phyloP scores from a whole-genome alignment of 108 stramenopile genomes.

The Nitzschia sp. region DNA sequence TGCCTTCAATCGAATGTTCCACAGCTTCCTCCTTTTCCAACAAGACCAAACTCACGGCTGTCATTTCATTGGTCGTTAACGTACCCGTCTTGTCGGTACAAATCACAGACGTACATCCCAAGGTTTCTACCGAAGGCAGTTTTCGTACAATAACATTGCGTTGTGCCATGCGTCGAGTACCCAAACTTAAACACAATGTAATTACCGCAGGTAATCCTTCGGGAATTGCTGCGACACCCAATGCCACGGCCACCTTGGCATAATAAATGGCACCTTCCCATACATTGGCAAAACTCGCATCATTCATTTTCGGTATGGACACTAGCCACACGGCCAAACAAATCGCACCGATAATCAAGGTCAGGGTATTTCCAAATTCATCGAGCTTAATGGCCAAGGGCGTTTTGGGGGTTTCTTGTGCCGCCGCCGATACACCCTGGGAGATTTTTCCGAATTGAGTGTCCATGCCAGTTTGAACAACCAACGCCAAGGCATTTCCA shows the following conservation, averaged over 20 bases:
- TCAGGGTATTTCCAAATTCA: slow-evolving; percentile 94
- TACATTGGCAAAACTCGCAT: slow-evolving; percentile 72
- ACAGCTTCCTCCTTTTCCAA: slow-evolving; percentile 44
- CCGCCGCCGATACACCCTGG: slow-evolving; percentile 76
- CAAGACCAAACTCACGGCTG: slow-evolving; percentile 82
- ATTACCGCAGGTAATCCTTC: slow-evolving; percentile 98
- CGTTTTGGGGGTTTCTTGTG: slow-evolving; percentile 77
- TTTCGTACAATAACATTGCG: slow-evolving; percentile 87
- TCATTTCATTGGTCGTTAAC: slow-evolving; percentile 98
- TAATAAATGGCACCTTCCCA: slow-evolving; percentile 91
- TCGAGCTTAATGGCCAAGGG: slow-evolving; percentile 94
- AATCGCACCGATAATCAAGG: slow-evolving; percentile 91
- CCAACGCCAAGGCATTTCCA: slow-evolving; percentile 89
- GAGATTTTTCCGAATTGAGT: slow-evolving; percentile 97
- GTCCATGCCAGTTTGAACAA: slow-evolving; percentile 89
- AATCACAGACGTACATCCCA: slow-evolving; percentile 94
- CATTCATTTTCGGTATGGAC: slow-evolving; percentile 86
- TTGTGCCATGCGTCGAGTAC: slow-evolving; percentile 91
- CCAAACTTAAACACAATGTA: slow-evolving; percentile 94
- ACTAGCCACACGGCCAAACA: slow-evolving; percentile 92
- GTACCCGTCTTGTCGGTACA: slow-evolving; percentile 99
- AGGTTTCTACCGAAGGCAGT: slow-evolving; percentile 95
- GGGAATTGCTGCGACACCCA: slow-evolving; percentile 98
- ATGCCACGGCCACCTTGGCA: slow-evolving; percentile 96
- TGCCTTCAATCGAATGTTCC: slow-evolving; percentile 70